Evolutionary conservation across 768 basidiomycete species (phyloP), one percentile per base, ranked within the genome.

Genomic region (Lenzites betulinus): DNA sequence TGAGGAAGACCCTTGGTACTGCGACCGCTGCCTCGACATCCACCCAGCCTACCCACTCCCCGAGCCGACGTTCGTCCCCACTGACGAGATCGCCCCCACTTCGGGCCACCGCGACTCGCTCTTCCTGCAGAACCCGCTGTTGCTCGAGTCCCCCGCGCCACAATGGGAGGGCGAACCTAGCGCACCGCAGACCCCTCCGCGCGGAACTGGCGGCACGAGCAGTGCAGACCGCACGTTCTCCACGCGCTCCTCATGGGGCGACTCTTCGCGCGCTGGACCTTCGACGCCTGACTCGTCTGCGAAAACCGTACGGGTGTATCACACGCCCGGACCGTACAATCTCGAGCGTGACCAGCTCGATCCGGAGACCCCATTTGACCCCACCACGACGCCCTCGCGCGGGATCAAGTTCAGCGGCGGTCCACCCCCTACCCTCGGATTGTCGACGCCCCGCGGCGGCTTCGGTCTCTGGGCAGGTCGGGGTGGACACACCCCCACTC

Each of bases 1-100:
- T 50, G 89, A 90, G 68, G 89, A 92, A 66, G 90, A 92, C 65
- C 84, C 84, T 1, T 94, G 92, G 91, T 93, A 81, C 71, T 89
- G 90, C 72, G 71, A 76, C 52, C 75, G 77, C 59, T 85, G 92
- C 66, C 69, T 82, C 30, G 73, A 77, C 46, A 78, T 77, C 36
- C 75, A 76, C 11, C 78, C 77, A 12, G 77, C 77, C 2, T 73
- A 75, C 11, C 68, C 74, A n/a, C 65, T 72, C 6, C 74, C 75
- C 11, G 89, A 90, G 67, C 90, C 90, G 0, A 90, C 81, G 0
- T 87, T 92, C 46, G 90, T 81, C 16, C 84, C 83, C 7, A 87
- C 85, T 2, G 86, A 89, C 61, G 83, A 85, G 36, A 74, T 69
- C 41, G 70, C 74, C 26, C 72, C 43, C 71, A 51, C 76, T 75